Percentiles rank a stretch among this genome's conserved stretches.
phyloP scores from a whole-genome alignment of 2,329 filamentous ascomycete species.

The Aspergillus intermedius region DNA sequence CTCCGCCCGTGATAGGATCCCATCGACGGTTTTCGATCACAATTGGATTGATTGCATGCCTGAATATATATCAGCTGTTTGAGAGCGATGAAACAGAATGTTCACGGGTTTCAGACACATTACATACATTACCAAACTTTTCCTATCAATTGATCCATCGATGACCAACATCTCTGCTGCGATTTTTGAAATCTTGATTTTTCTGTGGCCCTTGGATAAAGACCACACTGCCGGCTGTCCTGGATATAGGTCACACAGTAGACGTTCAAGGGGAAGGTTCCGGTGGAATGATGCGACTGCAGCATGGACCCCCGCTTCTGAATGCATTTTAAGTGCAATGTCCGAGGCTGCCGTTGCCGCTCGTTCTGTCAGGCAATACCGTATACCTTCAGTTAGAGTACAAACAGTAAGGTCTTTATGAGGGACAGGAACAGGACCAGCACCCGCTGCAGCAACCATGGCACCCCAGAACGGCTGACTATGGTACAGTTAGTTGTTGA shows the following conservation, averaged over 20 bases:
- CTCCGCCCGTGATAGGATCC: conserved; percentile 25
- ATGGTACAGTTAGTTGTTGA: neutral
- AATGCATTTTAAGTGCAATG: conserved; percentile 35
- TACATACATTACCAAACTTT: conserved; percentile 17
- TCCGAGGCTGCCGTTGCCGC: conserved; percentile 30
- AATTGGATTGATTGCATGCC: conserved; percentile 23
- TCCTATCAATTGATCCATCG: conserved; percentile 12
- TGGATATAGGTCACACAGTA: conserved; percentile 20
- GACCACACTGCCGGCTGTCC: conserved; percentile 24
- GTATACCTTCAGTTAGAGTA: conserved; percentile 42
- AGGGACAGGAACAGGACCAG: conserved; percentile 45
- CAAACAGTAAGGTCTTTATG: conserved; percentile 40
- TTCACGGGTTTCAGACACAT: neutral
- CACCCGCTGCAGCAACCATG: conserved; percentile 46
- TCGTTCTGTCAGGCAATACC: conserved; percentile 35
- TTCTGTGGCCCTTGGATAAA: conserved; percentile 7
- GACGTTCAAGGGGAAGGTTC: conserved; percentile 18
- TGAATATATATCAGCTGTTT: conserved; percentile 1
- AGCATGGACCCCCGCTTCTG: conserved; percentile 35
- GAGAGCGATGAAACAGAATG: neutral
- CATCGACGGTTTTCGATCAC: conserved; percentile 28
- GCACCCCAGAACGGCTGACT: conserved; percentile 50
- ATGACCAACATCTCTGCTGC: conserved; percentile 20
- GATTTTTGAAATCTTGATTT: conserved; percentile 13
- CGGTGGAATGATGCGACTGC: conserved; percentile 44